Evolutionary conservation across 352 stramenopile genomes (phyloP).

Genomic region (Phytophthora agathidicida): DNA sequence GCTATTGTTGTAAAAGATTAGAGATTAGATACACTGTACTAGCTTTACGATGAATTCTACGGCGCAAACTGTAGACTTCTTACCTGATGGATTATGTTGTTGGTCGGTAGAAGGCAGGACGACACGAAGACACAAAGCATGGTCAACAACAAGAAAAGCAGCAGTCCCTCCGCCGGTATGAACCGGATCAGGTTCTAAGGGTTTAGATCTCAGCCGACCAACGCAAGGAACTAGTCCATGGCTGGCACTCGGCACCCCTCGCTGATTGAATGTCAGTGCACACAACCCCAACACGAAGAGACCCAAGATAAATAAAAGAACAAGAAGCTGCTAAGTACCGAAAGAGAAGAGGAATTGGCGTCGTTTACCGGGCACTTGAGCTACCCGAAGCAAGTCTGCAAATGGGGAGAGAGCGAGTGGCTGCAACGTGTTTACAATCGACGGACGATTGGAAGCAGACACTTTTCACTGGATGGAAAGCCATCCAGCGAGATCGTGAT

Average conservation of each 20-base stretch:
- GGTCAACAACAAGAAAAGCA: conserved; percentile 40
- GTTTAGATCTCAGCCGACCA: conserved; percentile 62
- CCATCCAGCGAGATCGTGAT: background rate
- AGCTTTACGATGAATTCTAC: too few relatives aligned
- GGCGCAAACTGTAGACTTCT: background rate
- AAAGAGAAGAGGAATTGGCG: conserved; percentile 1
- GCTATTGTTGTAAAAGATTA: background rate
- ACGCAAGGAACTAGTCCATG: conserved; percentile 56
- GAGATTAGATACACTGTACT: background rate
- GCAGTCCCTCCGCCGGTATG: conserved; percentile 68
- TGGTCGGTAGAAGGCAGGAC: background rate
- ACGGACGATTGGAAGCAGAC: conserved; percentile 17
- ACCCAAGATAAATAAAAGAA: background rate
- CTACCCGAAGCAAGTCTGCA: conserved; percentile 1
- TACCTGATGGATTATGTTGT: conserved; percentile 21
- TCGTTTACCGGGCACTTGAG: background rate
- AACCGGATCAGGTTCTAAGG: conserved; percentile 73
- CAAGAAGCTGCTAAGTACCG: conserved; percentile 17
- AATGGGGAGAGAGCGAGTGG: conserved; percentile 3
- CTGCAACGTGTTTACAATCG: conserved; percentile 17
- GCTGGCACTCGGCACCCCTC: conserved; percentile 59
- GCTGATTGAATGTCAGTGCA: conserved; percentile 55
- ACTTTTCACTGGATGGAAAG: background rate
- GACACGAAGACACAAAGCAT: conserved; percentile 28
- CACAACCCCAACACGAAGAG: conserved; percentile 18